Base-by-base conservation (phyloP, 1,284 basidiomycete species). In the Leccinum huronense region DNA sequence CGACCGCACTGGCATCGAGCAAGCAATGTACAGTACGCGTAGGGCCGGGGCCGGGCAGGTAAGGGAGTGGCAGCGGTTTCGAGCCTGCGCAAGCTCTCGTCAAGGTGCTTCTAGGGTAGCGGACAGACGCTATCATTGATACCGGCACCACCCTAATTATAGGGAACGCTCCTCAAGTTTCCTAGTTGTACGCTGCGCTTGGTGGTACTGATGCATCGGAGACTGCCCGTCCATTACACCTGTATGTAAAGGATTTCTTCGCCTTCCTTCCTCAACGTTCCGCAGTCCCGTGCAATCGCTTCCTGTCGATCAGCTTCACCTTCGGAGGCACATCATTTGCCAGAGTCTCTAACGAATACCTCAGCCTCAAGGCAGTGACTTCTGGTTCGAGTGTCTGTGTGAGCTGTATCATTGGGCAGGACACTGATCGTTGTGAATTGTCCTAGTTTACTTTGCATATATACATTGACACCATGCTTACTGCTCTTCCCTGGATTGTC, bases 81-180 rank as follows among this genome's bases (percentile, higher is more conserved):
- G 23, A 23, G 23, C 23, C 23, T 23, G 23, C 23, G 23, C 23
- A 23, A 23, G 23, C 23, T 23, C 23, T 23, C 1, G 23, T 23
- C 23, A 23, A 23, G 23, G 23, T 23, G 23, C 23, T 23, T 23
- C 23, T 23, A 51, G 27, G 62, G 68, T 13, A 61, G 66, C 16
- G 67, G 65, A 7, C 48, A 63, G 42, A 38, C 65, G 1, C 34
- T 70, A 66, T n/a, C 75, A 77, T 81, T 63, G 80, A 81, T 68
- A 78, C 75, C 8, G 79, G 80, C 62, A 79, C 81, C 30, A 80
- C 84, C 58, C 72, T 84, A 68, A 77, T 86, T 71, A 76, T 83
- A 57, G 84, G 83, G 42, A 79, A 80, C 9, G 78, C 80, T 7
- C 66, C 77, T 30, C 73, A 78, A 9, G 79, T 85, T 11, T 73